Base-by-base conservation (phyloP, 2,329 filamentous ascomycete genomes). In the Aspergillus spinulosporus region DNA sequence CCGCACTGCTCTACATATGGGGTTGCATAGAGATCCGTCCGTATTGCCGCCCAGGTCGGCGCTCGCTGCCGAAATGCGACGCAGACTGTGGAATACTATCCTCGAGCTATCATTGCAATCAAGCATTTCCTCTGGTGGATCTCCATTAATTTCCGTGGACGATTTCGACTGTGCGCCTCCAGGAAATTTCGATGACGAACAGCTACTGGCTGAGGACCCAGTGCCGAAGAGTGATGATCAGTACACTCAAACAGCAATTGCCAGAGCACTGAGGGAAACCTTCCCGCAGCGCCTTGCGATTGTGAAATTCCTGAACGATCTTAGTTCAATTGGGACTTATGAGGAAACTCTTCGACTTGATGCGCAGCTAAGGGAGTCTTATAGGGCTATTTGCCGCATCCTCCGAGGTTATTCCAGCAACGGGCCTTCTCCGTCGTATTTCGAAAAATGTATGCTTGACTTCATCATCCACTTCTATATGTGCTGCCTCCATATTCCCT, bases 351-450 rank as follows among this genome's bases (percentile, higher is more conserved):
- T 70, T 12, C 57, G 54, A 1, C 54, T 67, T 70, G 78, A 79
- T 3, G 73, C 71, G 2, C 78, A 81, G n/a, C 66, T 81, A 1
- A 69, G 76, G 11, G 60, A 65, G 0, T 68, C 73, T 0, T 82
- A 82, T 62, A 80, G 76, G 54, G 58, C 53, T 1, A 56, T 83
- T 0, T 69, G 68, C 8, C 71, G 64, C 3, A 73, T 51, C 2
- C 31, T 73, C 0, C 62, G 66, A 29, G 37, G 14, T 12, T 63
- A 53, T 31, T 52, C 52, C 3, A 48, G 11, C 1, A 15, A 39
- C n/a, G 39, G 26, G 4, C 45, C 51, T 4, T 56, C 57, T 0
- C 58, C 59, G 11, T 58, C 58, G 34, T 56, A 52, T n/a, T 69
- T 67, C 36, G 57, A 60, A 12, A 60, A 57, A 0, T 49, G 60